phyloP scores from a whole-genome alignment of 805 yeast species.

The Pichia pseudocactophila region DNA sequence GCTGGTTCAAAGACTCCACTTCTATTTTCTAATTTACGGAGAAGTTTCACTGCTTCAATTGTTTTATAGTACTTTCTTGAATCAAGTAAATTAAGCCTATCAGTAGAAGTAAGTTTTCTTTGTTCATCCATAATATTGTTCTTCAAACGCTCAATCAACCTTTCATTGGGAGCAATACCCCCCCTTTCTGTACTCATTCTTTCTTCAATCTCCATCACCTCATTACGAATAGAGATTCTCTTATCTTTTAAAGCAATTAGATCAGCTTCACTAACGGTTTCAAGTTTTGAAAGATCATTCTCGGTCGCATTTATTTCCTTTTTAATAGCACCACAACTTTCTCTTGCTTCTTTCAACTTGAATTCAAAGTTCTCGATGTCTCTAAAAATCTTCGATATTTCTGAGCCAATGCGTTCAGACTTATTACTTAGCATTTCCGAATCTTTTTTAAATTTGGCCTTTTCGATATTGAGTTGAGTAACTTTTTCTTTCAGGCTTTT shows the following conservation, averaged over 20 bases:
- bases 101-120: slow-evolving; percentile 33
- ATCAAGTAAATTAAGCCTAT: slow-evolving; percentile 42
- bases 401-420: slow-evolving; percentile 15
- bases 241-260: slow-evolving; percentile 18
- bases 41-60: slow-evolving; percentile 31
- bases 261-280: slow-evolving; percentile 14
- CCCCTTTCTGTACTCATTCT: slow-evolving; percentile 12
- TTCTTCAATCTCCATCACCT: slow-evolving; percentile 15
- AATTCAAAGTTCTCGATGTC: slow-evolving; percentile 27
- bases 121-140: slow-evolving; percentile 12
- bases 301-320: slow-evolving; percentile 11
- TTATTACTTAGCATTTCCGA: slow-evolving; percentile 2
- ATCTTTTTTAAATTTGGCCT: background rate
- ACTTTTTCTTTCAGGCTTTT: slow-evolving; percentile 7
- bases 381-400: slow-evolving; percentile 26
- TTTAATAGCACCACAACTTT: slow-evolving; percentile 24
- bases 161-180: slow-evolving; percentile 10
- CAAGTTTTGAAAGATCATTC: slow-evolving; percentile 10
- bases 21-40: slow-evolving; percentile 31
- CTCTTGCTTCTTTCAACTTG: slow-evolving; percentile 30
- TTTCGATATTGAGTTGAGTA: background rate
- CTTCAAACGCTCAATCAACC: slow-evolving; percentile 14
- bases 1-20: slow-evolving; percentile 66
- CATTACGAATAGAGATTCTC: slow-evolving; percentile 20
- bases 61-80: slow-evolving; percentile 19